Conservation (phyloP, 2,329 filamentous ascomycete species). For the Rhexocercosporidium sp. region DNA sequence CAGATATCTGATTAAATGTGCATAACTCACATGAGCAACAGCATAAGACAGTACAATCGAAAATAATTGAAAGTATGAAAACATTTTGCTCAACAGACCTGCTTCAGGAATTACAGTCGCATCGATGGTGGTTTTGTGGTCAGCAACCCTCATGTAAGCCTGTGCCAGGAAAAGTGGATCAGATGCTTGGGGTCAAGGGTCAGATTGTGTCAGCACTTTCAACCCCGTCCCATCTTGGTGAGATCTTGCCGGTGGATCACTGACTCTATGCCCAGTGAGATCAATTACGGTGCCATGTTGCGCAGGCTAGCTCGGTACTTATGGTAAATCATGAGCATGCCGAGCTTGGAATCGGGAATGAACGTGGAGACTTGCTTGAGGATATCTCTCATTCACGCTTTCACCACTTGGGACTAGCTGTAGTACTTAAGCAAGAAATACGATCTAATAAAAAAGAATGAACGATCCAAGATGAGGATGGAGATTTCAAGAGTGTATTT, state of each 20-base stretch:
- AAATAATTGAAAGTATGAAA: neutral
- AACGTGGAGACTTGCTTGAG: too few species aligned
- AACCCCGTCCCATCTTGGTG: neutral
- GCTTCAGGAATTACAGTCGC: neutral
- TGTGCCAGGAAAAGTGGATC: slow-evolving; percentile 1
- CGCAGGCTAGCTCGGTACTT: neutral
- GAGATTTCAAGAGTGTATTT: too few species aligned
- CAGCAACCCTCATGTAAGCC: neutral
- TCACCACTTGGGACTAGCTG: too few species aligned
- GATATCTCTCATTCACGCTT: too few species aligned
- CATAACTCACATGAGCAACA: slow-evolving; percentile 9
- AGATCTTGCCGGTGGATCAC: neutral
- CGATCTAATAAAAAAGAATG: too few species aligned
- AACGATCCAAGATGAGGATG: too few species aligned
- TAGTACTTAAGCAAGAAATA: too few species aligned
- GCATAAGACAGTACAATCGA: neutral
- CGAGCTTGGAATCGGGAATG: too few species aligned
- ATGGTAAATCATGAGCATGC: too few species aligned
- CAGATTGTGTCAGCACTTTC: neutral
- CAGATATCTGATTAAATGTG: neutral
- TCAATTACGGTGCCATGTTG: neutral
- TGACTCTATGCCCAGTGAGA: neutral
- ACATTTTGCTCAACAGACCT: neutral
- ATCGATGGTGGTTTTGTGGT: neutral
- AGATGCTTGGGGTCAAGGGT: neutral